Base-by-base conservation (phyloP, 164 flowering plant genomes). In the Pachysandra terminalis region DNA sequence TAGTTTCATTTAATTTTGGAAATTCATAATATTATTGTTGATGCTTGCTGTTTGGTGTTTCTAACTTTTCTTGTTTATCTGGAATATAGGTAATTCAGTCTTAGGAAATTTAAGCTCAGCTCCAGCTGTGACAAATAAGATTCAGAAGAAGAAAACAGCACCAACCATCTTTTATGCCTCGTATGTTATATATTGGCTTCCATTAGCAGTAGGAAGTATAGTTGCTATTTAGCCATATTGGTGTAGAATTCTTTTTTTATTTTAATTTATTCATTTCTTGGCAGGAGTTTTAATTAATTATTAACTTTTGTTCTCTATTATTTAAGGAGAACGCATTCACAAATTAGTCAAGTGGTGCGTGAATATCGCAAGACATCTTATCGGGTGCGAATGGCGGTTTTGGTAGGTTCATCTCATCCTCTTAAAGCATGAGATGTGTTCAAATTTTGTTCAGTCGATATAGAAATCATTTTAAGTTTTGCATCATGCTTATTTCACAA, bases 311-410 rank as follows among this genome's bases (percentile, higher is more conserved):
- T 65, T 63, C 59, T 26, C 19, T 49, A 8, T 66, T 66, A 37
- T 68, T n/a, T 19, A 52, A 95, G 98, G 93, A 87, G 99, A 83
- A 92, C 98, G 5, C 99, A 95, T 78, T 77, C 96, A 19, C 98
- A 95, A 69, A 86, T 95, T 76, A 81, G 84, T 76, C 99, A 95
- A 79, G 90, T 88, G 57, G 79, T 92, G 28, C 84, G 91, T 51
- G 99, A 95, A 65, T 95, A 86, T 45, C 78, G 85, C 69, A 95
- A 95, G 79, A 95, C 98, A 72, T 61, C 87, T 45, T 95, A 95
- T 65, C 81, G 96, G 63, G 97, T 89, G 59, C 92, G 88, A n/a
- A 95, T 95, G 97, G 86, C 96, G 15, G 82, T 95, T 63, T 74
- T 91, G 95, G 97, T 94, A 80, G 22, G 90, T 70, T 59, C 56